Conservation (phyloP, 768 basidiomycete species). For the Psilocybe azurescens region DNA sequence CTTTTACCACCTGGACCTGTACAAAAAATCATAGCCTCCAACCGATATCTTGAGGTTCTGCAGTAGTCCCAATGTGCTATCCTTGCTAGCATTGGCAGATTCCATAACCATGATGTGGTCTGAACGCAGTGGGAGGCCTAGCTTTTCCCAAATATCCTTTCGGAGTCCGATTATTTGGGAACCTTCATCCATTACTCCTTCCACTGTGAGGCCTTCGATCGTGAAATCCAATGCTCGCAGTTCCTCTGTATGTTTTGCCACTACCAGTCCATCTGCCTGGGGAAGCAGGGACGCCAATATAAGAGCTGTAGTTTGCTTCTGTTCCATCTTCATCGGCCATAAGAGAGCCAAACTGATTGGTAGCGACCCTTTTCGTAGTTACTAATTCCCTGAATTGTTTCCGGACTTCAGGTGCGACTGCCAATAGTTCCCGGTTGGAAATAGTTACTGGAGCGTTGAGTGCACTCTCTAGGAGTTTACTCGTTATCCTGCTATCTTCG, state of each 20-base stretch:
- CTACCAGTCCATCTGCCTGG: neutral
- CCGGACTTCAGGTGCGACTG: slow-evolving; percentile 20
- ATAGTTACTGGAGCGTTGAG: slow-evolving; percentile 20
- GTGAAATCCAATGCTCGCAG: slow-evolving; percentile 17
- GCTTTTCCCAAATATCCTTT: slow-evolving; percentile 21
- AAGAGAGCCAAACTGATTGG: neutral
- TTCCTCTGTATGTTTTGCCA: slow-evolving; percentile 19
- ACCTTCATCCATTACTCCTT: slow-evolving; percentile 23
- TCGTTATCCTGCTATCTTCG: slow-evolving; percentile 15
- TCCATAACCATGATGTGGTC: slow-evolving; percentile 25
- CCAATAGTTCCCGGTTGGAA: slow-evolving; percentile 19
- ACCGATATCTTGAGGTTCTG: slow-evolving; percentile 19
- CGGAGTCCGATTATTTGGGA: slow-evolving; percentile 21
- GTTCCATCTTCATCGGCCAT: neutral
- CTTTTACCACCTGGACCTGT: slow-evolving; percentile 26
- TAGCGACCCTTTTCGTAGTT: neutral
- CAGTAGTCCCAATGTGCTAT: slow-evolving; percentile 21
- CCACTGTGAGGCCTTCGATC: slow-evolving; percentile 11
- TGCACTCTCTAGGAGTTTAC: slow-evolving; percentile 7
- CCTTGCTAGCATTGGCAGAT: slow-evolving; percentile 20
- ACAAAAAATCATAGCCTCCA: slow-evolving; percentile 21
- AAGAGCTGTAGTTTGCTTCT: neutral
- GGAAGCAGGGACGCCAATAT: neutral
- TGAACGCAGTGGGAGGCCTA: slow-evolving; percentile 9
- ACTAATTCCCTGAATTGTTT: slow-evolving; percentile 17